phyloP scores from a whole-genome alignment of 306 rosid species.

The Vicia villosa region DNA sequence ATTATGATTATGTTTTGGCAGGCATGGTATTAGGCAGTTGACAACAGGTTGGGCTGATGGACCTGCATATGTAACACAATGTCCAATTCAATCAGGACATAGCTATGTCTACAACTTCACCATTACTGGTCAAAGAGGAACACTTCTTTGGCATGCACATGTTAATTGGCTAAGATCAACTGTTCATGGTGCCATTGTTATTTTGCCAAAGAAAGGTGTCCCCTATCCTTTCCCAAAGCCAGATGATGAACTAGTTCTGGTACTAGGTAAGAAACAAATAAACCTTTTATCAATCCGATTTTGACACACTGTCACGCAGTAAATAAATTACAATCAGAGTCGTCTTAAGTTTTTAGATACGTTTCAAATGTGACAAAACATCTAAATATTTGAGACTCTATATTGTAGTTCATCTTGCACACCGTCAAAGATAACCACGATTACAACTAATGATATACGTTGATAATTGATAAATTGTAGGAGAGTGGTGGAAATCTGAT shows the following conservation, averaged over 20 bases:
- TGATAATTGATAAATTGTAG: slow-evolving; percentile 42
- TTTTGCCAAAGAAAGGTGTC: slow-evolving; percentile 84
- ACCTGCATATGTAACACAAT: slow-evolving; percentile 83
- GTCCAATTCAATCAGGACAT: slow-evolving; percentile 77
- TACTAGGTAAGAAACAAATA: slow-evolving; percentile 52
- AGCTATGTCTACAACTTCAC: slow-evolving; percentile 81
- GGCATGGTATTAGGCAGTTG: slow-evolving; percentile 89
- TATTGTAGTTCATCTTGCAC: no score
- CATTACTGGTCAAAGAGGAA: slow-evolving; percentile 86
- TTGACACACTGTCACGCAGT: no score
- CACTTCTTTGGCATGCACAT: slow-evolving; percentile 92
- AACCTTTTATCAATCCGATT: neutral
- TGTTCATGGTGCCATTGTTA: slow-evolving; percentile 77
- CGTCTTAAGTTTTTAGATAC: no score
- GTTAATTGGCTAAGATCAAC: slow-evolving; percentile 87
- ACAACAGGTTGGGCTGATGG: slow-evolving; percentile 94
- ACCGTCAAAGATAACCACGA: no score
- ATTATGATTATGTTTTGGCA: slow-evolving; percentile 1
- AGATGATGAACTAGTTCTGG: slow-evolving; percentile 65
- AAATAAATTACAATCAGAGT: no score
- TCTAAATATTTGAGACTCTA: no score
- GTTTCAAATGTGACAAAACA: no score
- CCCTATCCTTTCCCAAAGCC: slow-evolving; percentile 90
- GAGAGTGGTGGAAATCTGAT: slow-evolving; percentile 98
- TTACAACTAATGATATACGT: neutral